A percentile compares a stretch with the other conserved stretches of the same genome.
These are phyloP conservation scores for Aspergillus indologenus DNA, from an alignment of 495 filamentous ascomycete genomes.

Conservation along the genomic window DNA sequence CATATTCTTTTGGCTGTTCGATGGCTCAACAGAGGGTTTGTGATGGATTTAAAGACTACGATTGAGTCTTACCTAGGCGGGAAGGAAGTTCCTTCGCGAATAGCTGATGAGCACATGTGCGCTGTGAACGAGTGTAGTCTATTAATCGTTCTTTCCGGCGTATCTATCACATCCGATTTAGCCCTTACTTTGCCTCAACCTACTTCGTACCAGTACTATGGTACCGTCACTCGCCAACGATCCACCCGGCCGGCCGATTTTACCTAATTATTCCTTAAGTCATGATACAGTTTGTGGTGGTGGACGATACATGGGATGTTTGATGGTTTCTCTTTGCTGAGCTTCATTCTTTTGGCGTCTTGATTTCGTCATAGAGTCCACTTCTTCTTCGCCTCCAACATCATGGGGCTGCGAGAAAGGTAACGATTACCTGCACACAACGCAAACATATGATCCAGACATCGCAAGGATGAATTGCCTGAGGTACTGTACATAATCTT, in stretches of 20 bases:
- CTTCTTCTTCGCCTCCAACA: not conserved
- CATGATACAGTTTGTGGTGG: conserved; percentile 11
- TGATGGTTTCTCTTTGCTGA: not conserved
- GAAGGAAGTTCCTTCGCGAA: not conserved
- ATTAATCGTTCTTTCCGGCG: not conserved
- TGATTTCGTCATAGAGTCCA: conserved; percentile 5
- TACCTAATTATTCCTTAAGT: conserved; percentile 8
- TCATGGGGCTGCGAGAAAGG: not conserved
- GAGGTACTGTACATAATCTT: not conserved
- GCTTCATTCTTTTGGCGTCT: not conserved
- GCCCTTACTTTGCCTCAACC: not conserved
- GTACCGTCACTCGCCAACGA: not conserved
- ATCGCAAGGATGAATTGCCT: not conserved
- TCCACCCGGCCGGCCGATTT: not conserved
- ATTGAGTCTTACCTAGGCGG: not conserved
- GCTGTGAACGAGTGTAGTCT: not conserved
- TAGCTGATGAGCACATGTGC: not conserved
- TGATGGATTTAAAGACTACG: not conserved
- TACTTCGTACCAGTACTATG: not conserved
- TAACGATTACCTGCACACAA: not conserved
- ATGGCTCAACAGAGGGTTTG: not conserved
- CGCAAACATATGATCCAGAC: not conserved
- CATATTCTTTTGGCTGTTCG: not conserved
- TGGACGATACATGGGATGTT: conserved; percentile 12
- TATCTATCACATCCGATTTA: not conserved